Percentiles rank a stretch among this genome's conserved stretches.
phyloP scores from a whole-genome alignment of 192 early-diverging fungal genomes.

The Rhizophlyctis rosea region DNA sequence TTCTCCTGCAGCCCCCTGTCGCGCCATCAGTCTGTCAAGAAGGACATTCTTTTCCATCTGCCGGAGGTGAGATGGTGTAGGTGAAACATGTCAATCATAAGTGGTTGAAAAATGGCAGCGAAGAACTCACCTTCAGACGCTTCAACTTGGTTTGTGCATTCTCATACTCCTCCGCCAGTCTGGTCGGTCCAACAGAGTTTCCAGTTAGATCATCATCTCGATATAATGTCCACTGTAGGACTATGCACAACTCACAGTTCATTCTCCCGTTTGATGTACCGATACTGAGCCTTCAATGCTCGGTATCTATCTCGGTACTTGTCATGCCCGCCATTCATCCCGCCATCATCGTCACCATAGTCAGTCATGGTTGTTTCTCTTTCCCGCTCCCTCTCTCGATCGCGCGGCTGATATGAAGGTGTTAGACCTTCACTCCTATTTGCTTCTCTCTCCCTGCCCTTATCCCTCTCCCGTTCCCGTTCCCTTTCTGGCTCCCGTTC shows the following conservation, averaged over 20 bases:
- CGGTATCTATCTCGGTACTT: background rate
- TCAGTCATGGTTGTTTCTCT: no score
- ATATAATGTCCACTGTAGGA: no score
- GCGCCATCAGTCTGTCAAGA: background rate
- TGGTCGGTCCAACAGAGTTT: no score
- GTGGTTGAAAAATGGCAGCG: background rate
- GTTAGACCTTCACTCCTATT: no score
- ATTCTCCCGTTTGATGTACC: slow-evolving; percentile 1
- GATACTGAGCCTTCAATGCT: background rate
- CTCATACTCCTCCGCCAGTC: background rate
- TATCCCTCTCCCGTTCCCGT: no score
- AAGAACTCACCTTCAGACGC: background rate
- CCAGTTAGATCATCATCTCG: no score
- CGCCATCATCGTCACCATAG: no score
- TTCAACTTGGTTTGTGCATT: background rate
- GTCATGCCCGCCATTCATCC: no score
- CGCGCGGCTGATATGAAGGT: no score
- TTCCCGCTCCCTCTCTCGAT: no score
- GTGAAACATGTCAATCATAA: background rate
- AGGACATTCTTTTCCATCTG: background rate
- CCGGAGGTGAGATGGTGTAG: background rate
- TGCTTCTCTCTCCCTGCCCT: no score
- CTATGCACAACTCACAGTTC: background rate
- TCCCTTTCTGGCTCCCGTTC: background rate
- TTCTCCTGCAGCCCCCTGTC: no score